Conservation (phyloP, 495 filamentous ascomycete genomes). For the Xanthoparmelia taractica region DNA sequence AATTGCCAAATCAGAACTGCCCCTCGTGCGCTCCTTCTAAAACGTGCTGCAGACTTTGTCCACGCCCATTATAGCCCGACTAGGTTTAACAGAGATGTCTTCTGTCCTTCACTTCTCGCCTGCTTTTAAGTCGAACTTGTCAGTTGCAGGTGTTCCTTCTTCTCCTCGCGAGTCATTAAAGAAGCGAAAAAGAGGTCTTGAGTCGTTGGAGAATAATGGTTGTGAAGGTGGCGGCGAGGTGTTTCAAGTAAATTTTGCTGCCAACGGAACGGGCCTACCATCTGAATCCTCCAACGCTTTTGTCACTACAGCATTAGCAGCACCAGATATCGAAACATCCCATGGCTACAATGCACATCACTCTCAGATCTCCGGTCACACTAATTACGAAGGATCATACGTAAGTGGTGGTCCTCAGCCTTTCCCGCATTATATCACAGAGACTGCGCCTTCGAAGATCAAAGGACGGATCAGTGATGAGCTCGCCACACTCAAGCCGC, state of each 20-base stretch:
- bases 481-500: constrained; percentile 12
- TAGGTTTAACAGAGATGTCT: background rate
- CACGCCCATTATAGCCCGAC: background rate
- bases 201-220: background rate
- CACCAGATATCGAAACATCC: constrained; percentile 20
- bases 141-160: background rate
- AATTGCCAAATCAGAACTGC: background rate
- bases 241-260: background rate
- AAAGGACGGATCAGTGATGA: constrained; percentile 7
- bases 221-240: background rate
- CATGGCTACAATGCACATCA: constrained; percentile 41
- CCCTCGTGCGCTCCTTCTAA: background rate
- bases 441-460: background rate
- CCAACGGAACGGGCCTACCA: background rate
- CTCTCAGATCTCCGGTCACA: constrained; percentile 42
- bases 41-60: background rate
- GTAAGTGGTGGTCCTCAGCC: constrained; percentile 40
- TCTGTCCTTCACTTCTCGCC: constrained; percentile 11
- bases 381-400: constrained; percentile 39
- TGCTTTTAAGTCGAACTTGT: constrained; percentile 7
- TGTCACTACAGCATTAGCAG: background rate
- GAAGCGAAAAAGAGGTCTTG: constrained; percentile 8
- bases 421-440: constrained; percentile 1
- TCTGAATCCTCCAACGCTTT: background rate
- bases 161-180: background rate